These are phyloP conservation scores for Candida gigantensis DNA, from an alignment of 1,139 yeast species.

Conservation along the genomic window DNA sequence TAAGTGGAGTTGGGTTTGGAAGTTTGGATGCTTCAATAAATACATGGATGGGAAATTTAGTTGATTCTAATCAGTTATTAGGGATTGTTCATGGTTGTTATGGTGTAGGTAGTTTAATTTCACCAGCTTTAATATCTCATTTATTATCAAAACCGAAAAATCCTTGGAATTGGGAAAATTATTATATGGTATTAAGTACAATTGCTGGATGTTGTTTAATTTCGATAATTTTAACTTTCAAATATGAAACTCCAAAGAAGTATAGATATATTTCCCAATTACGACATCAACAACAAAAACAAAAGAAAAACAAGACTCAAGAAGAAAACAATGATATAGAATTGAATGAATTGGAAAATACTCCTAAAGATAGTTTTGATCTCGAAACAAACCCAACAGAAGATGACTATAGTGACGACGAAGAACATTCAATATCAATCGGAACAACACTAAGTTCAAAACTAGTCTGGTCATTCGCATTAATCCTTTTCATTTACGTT, in stretches of 20 bases:
- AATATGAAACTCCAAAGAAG: slow-evolving; percentile 56
- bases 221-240: slow-evolving; percentile 34
- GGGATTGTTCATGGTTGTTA: slow-evolving; percentile 70
- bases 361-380: slow-evolving; percentile 14
- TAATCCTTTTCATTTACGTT: slow-evolving; percentile 56
- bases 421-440: slow-evolving; percentile 21
- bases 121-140: slow-evolving; percentile 59
- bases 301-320: slow-evolving; percentile 12
- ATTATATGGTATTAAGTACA: slow-evolving; percentile 39
- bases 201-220: slow-evolving; percentile 26
- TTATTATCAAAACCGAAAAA: slow-evolving; percentile 33
- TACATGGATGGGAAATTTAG: slow-evolving; percentile 57
- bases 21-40: slow-evolving; percentile 60
- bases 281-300: slow-evolving; percentile 11
- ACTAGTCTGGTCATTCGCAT: slow-evolving; percentile 49
- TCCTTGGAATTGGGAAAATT: slow-evolving; percentile 52
- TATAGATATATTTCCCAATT: slow-evolving; percentile 38
- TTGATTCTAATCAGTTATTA: slow-evolving; percentile 59
- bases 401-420: slow-evolving; percentile 20
- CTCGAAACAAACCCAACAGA: slow-evolving; percentile 14
- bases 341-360: slow-evolving; percentile 6
- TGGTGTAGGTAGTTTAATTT: slow-evolving; percentile 67
- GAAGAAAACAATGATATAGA: background rate
- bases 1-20: slow-evolving; percentile 63
- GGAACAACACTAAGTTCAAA: slow-evolving; percentile 41